Conservation (phyloP, 176 grass and related monocot species). For the Triticum turgidum region DNA sequence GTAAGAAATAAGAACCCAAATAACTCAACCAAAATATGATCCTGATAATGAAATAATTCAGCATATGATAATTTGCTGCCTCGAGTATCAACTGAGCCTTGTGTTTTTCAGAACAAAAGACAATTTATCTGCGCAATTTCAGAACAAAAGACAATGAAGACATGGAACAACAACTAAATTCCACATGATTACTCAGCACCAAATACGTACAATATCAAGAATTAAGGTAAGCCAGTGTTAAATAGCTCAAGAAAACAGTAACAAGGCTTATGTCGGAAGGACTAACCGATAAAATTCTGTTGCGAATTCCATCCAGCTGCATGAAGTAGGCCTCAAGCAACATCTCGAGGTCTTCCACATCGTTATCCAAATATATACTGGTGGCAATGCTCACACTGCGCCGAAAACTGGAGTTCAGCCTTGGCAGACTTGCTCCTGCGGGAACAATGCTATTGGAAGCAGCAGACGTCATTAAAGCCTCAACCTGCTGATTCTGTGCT, state of each 20-base stretch:
- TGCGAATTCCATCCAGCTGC: constrained; percentile 96
- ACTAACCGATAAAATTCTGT: constrained; percentile 97
- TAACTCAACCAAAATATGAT: constrained; percentile 1
- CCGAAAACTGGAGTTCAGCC: constrained; percentile 60
- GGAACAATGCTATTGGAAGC: constrained; percentile 79
- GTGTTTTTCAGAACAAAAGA: not conserved
- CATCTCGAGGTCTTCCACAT: constrained; percentile 98
- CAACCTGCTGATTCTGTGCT: constrained; percentile 85
- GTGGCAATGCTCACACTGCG: constrained; percentile 77
- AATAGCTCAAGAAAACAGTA: constrained; percentile 5
- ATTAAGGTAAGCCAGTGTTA: not conserved
- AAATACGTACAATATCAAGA: not conserved
- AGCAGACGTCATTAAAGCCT: constrained; percentile 74
- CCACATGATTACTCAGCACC: not conserved
- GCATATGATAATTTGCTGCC: not conserved
- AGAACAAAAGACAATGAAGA: no score
- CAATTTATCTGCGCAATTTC: not conserved
- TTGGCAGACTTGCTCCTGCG: constrained; percentile 43
- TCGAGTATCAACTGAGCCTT: not conserved
- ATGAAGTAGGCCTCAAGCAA: constrained; percentile 99
- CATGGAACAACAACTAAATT: not conserved
- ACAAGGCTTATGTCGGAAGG: not conserved
- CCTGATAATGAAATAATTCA: constrained; percentile 5
- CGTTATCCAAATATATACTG: constrained; percentile 85
- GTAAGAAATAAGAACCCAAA: constrained; percentile 2